A percentile compares a stretch with the other conserved stretches of the same genome.
Conservation (phyloP, 805 yeast genomes). For the Ogataea populi-albae region DNA sequence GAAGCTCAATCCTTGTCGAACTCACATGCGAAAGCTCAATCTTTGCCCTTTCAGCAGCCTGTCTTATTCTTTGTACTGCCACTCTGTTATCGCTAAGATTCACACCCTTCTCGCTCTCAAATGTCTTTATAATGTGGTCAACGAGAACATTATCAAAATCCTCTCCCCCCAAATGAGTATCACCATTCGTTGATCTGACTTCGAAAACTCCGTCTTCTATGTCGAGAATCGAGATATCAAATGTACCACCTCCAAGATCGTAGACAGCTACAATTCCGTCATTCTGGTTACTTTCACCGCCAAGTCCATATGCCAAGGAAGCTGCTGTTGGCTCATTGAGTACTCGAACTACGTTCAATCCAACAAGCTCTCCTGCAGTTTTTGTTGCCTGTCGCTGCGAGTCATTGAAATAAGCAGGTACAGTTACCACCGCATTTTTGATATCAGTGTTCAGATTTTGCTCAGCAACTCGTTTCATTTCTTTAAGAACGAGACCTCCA, state of each 20-base stretch:
- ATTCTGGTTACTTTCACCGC: conserved; percentile 44
- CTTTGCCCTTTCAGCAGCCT: conserved; percentile 88
- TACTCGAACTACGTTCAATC: conserved; percentile 80
- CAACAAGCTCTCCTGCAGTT: conserved; percentile 94
- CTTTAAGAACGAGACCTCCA: conserved; percentile 87
- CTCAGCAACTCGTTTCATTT: conserved; percentile 96
- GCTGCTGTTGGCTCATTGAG: conserved; percentile 91
- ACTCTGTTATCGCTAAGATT: conserved; percentile 63
- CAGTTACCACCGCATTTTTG: conserved; percentile 86
- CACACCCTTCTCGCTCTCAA: conserved; percentile 66
- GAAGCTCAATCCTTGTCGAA: conserved; percentile 72
- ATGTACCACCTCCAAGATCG: conserved; percentile 98
- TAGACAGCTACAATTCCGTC: conserved; percentile 81
- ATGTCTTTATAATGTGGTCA: conserved; percentile 72
- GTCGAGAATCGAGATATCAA: conserved; percentile 92
- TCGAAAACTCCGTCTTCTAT: conserved; percentile 96
- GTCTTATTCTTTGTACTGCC: conserved; percentile 84
- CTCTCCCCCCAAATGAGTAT: conserved; percentile 89
- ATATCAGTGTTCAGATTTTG: conserved; percentile 71
- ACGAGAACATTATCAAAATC: conserved; percentile 84
- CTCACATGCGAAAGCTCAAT: conserved; percentile 76
- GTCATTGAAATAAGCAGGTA: conserved; percentile 87
- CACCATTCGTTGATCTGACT: conserved; percentile 94
- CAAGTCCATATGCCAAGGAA: conserved; percentile 90
- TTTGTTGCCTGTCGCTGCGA: conserved; percentile 90